Conservation (phyloP, 768 basidiomycete species). For the Tubosaeta sp. region DNA sequence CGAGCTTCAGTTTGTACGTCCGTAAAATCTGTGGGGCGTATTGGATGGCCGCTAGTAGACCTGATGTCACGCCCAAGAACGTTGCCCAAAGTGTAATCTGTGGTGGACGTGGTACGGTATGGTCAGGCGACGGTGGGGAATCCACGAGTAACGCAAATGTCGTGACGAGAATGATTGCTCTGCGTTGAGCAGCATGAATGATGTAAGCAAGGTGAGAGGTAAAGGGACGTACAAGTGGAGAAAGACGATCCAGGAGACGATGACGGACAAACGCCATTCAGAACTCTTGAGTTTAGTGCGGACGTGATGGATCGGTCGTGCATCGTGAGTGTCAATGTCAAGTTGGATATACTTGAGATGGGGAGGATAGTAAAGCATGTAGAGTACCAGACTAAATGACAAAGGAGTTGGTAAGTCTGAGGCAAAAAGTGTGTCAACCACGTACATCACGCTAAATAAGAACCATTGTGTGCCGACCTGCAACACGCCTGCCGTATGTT, state of each 20-base stretch:
- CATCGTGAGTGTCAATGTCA: slow-evolving; percentile 39
- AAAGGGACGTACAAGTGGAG: slow-evolving; percentile 65
- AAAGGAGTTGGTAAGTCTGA: not conserved
- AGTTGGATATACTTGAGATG: slow-evolving; percentile 68
- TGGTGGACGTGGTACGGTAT: slow-evolving; percentile 32
- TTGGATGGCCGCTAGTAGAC: slow-evolving; percentile 74
- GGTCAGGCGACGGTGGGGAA: slow-evolving; percentile 34
- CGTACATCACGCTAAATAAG: slow-evolving; percentile 80
- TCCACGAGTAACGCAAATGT: slow-evolving; percentile 60
- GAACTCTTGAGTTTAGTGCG: slow-evolving; percentile 52
- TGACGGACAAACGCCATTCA: slow-evolving; percentile 76
- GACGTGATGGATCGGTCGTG: slow-evolving; percentile 37
- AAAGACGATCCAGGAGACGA: slow-evolving; percentile 65
- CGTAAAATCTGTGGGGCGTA: slow-evolving; percentile 84
- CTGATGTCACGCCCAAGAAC: slow-evolving; percentile 80
- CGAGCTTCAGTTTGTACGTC: slow-evolving; percentile 74
- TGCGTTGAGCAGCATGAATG: slow-evolving; percentile 1
- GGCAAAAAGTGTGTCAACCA: slow-evolving; percentile 7
- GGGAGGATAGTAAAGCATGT: slow-evolving; percentile 87
- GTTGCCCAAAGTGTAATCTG: slow-evolving; percentile 67
- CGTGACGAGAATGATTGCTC: slow-evolving; percentile 47
- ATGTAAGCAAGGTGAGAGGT: not conserved
- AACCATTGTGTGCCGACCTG: slow-evolving; percentile 84
- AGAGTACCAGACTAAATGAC: slow-evolving; percentile 69
- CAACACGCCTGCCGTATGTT: slow-evolving; percentile 74